A percentile compares a stretch with the other conserved stretches of the same genome.
phyloP scores from a whole-genome alignment of 768 basidiomycete genomes.

The Boletus edulis region DNA sequence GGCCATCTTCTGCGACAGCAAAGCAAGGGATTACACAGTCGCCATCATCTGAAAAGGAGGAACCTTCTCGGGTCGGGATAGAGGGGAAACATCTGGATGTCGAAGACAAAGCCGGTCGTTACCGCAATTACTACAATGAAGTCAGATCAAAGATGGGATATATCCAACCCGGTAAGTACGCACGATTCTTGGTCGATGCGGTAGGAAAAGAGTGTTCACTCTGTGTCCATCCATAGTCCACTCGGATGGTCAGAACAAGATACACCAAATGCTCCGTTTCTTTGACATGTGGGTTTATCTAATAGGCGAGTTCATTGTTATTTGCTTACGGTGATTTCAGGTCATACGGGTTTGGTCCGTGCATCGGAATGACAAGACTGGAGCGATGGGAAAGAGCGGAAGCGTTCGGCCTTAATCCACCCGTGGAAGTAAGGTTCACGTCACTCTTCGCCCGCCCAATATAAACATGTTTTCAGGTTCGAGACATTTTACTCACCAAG shows the following conservation, averaged over 20 bases:
- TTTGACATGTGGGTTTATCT: slow-evolving; percentile 62
- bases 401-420: slow-evolving; percentile 76
- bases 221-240: slow-evolving; percentile 50
- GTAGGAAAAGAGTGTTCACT: neutral
- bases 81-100: slow-evolving; percentile 35
- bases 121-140: slow-evolving; percentile 47
- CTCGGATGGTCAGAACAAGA: slow-evolving; percentile 52
- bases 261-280: slow-evolving; percentile 72
- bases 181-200: neutral
- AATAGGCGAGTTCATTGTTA: neutral
- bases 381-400: slow-evolving; percentile 88
- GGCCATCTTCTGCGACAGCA: neutral
- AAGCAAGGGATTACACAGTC: neutral
- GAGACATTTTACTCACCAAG: slow-evolving; percentile 69
- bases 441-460: neutral
- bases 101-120: slow-evolving; percentile 49
- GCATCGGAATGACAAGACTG: slow-evolving; percentile 73
- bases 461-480: slow-evolving; percentile 48
- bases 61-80: slow-evolving; percentile 5
- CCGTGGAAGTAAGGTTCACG: slow-evolving; percentile 58
- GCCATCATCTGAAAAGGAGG: slow-evolving; percentile 8
- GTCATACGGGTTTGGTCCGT: slow-evolving; percentile 79
- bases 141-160: slow-evolving; percentile 54
- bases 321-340: slow-evolving; percentile 34
- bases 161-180: slow-evolving; percentile 55